phyloP scores from a whole-genome alignment of 345 rosid genomes.

The Microthlaspi erraticum region DNA sequence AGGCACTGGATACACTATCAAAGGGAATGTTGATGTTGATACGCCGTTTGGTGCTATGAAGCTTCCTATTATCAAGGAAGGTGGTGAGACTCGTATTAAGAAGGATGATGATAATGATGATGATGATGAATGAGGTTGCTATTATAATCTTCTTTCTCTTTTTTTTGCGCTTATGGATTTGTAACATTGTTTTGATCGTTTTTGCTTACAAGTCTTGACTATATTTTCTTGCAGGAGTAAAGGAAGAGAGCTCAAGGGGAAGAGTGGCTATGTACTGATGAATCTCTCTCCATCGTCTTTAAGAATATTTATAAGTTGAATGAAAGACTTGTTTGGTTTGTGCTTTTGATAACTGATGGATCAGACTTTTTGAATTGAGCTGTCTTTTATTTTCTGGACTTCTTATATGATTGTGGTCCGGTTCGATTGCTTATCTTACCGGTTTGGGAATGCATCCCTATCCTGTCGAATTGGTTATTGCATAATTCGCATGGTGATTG shows the following conservation, averaged over 20 bases:
- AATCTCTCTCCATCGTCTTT: neutral
- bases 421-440: too few relatives aligned
- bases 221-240: constrained; percentile 32
- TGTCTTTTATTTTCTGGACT: constrained; percentile 36
- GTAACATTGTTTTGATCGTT: neutral
- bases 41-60: constrained; percentile 97
- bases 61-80: constrained; percentile 91
- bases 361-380: constrained; percentile 19
- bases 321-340: constrained; percentile 32
- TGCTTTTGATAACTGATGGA: constrained; percentile 25
- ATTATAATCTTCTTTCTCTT: neutral
- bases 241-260: constrained; percentile 6
- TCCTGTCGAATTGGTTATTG: too few relatives aligned
- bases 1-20: constrained; percentile 89
- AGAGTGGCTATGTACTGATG: constrained; percentile 20
- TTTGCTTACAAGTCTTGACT: neutral
- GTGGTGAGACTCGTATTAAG: constrained; percentile 86
- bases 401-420: too few relatives aligned
- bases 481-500: too few relatives aligned
- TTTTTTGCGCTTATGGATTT: constrained; percentile 13
- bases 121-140: constrained; percentile 52
- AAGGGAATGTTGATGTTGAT: constrained; percentile 79
- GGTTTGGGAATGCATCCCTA: too few relatives aligned
- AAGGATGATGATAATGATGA: constrained; percentile 82
- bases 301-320: neutral